A percentile compares a stretch with the other conserved stretches of the same genome.
These are phyloP conservation scores for Grifola frondosa DNA, from an alignment of 1,284 basidiomycete species.

Conservation along the genomic window DNA sequence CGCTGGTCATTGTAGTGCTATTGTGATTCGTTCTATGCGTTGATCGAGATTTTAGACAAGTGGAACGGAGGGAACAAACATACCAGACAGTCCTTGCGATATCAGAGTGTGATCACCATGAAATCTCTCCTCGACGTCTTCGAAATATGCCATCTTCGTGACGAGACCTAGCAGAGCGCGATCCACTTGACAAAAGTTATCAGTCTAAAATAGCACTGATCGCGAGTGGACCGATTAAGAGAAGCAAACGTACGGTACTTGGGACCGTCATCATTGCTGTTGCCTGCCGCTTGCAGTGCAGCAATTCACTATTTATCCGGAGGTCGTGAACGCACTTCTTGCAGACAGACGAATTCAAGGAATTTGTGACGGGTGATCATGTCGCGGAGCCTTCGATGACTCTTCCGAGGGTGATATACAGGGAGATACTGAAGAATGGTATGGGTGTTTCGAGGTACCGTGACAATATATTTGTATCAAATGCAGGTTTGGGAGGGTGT, in stretches of 20 bases:
- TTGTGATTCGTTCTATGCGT: slow-evolving; percentile 2
- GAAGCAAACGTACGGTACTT: slow-evolving; percentile 25
- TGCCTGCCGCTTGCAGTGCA: slow-evolving; percentile 19
- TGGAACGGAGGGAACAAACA: too few relatives aligned
- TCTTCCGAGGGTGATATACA: slow-evolving; percentile 10
- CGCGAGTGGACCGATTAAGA: slow-evolving; percentile 22
- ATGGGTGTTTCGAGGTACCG: slow-evolving; percentile 29
- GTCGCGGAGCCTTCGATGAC: slow-evolving; percentile 21
- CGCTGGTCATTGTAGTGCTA: slow-evolving; percentile 9
- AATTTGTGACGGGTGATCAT: slow-evolving; percentile 21
- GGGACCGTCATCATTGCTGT: slow-evolving; percentile 14
- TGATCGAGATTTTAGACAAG: neutral
- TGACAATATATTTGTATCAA: slow-evolving; percentile 22
- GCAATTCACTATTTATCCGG: slow-evolving; percentile 27
- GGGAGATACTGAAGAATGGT: slow-evolving; percentile 23
- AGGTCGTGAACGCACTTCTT: slow-evolving; percentile 28
- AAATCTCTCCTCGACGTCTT: slow-evolving; percentile 23
- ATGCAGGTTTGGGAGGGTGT: too few relatives aligned
- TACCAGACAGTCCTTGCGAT: slow-evolving; percentile 18
- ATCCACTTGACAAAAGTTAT: slow-evolving; percentile 22
- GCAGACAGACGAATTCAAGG: slow-evolving; percentile 28
- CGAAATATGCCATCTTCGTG: slow-evolving; percentile 20
- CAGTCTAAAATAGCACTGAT: slow-evolving; percentile 27
- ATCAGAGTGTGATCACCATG: slow-evolving; percentile 29
- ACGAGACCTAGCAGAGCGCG: slow-evolving; percentile 30